Base-by-base conservation (phyloP, 2,329 filamentous ascomycete species). In the Pseudopyricularia cyperi region DNA sequence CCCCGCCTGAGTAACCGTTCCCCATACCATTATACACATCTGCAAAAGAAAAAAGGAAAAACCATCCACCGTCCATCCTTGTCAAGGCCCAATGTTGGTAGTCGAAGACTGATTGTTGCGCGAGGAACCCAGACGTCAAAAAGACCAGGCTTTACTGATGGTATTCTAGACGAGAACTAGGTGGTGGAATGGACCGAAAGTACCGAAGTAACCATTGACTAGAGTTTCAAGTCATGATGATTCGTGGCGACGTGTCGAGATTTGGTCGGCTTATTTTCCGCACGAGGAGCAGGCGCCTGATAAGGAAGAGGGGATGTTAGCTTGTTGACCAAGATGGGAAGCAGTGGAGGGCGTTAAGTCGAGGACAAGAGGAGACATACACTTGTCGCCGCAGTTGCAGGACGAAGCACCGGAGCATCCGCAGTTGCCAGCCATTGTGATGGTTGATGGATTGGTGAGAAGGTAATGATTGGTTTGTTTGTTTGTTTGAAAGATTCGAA, bases 341-440 rank as follows among this genome's bases (percentile, higher is more conserved):
- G 37, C 7, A 9, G 19, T 12, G 11, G 37, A 12, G 37, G 37
- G 46, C 14, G 17, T 7, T 2, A 32, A 34, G 24, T n/a, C 15
- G 15, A 32, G 28, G 22, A 24, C 24, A 15, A n/a, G 19, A 35
- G 30, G 12, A 32, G 17, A 48, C 48, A 26, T 39, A 50, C 48
- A 50, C 30, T 39, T 50, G 15, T 32, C 32, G 15, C 48, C 48
- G 48, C 48, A 50, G 48, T 50, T 50, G 48, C 48, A 50, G 33
- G 19, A 15, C 30, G 32, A 37, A 17, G 48, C 17, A 14, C 48
- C 48, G 22, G 48, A 50, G 48, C 48, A 50, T 34, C 48, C 48
- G 48, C 48, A 50, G 48, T 50, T 24, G 48, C 48, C 48, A 50
- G 48, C 48, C 48, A 50, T 50, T 50, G 48, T 50, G 48, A 35